Evolutionary conservation across 345 rosid genomes (phyloP), one percentile per base, ranked within the genome.

Genomic region (Clarkia xantiana): DNA sequence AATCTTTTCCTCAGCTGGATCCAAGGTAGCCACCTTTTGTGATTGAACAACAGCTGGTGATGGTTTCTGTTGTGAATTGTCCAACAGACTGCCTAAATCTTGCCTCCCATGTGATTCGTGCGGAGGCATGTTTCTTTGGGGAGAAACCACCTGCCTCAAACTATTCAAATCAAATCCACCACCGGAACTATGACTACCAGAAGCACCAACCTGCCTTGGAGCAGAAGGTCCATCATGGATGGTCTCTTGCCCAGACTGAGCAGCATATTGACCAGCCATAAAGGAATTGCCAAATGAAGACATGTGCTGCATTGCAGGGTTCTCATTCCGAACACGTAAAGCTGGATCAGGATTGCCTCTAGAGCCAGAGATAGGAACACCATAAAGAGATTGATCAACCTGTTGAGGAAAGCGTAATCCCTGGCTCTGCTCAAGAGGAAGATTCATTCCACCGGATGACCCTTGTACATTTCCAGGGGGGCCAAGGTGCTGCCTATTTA

Each of bases 1-100:
- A 67, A 91, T 78, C 70, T 68, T 84, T 65, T 81, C 93, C 66
- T 91, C 98, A 8, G 82, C 69, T 44, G 96, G 96, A 76, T 91
- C 98, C 58, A 91, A 68, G 13, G 85, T 57, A 58, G 87, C 79
- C 40, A 68, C 69, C 62, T 68, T 78, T 65, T 73, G 83, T 11
- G 76, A 67, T 47, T 74, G 60, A 39, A 44, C 46, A 22, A 44
- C 62, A 56, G 68, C 68, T 60, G 64, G 42, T 10, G 29, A 55
- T 18, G 66, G 57, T 60, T 73, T 74, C 57, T 68, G 76, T 45
- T 53, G 72, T 40, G 79, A 50, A 10, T 62, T 62, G 68, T 71
- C 82, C 47, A 70, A 53, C 40, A 52, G 61, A 64, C 66, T 57
- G 56, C 57, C 57, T 57, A 54, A 54, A 55, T 69, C 78, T 58